Conservation (phyloP, 108 stramenopile species). For the Pseudonitzschia pungens region DNA sequence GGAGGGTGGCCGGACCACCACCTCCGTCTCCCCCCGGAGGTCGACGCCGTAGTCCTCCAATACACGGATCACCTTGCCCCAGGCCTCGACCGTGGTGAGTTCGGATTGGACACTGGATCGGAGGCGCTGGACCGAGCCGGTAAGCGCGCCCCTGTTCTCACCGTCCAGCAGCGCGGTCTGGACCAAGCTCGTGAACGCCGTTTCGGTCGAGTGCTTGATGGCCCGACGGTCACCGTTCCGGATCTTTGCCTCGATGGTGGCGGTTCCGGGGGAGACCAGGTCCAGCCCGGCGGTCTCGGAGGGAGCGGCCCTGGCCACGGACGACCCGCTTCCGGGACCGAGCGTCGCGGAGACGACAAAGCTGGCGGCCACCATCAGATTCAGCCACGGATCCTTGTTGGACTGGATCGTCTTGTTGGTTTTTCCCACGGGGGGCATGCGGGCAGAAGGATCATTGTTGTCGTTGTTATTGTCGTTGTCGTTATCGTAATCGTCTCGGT, state of each 20-base stretch:
- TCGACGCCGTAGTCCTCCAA: slow-evolving; percentile 1
- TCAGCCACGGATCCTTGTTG: not conserved
- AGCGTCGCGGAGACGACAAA: slow-evolving; percentile 4
- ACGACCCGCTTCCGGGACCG: not conserved
- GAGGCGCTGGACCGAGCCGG: not conserved
- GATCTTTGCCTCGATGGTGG: not conserved
- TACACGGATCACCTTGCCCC: not conserved
- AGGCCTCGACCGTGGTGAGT: not conserved
- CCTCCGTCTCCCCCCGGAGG: not conserved
- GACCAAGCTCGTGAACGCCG: not conserved
- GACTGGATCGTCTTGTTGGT: not conserved
- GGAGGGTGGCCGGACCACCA: slow-evolving; percentile 7
- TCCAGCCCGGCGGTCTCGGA: not conserved
- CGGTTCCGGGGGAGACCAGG: slow-evolving; percentile 9
- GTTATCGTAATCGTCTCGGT: slow-evolving; percentile 16
- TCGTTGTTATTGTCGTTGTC: slow-evolving; percentile 27
- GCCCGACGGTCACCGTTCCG: not conserved
- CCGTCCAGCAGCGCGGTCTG: not conserved
- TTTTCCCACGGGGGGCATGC: too few relatives aligned
- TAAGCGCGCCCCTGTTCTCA: not conserved
- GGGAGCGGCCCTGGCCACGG: not conserved
- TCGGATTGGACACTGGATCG: not conserved
- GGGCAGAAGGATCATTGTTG: not conserved
- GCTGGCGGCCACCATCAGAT: slow-evolving; percentile 2
- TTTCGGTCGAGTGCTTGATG: not conserved